Base-by-base conservation (phyloP, 768 basidiomycete species). In the Dioszegia aurantiaca region DNA sequence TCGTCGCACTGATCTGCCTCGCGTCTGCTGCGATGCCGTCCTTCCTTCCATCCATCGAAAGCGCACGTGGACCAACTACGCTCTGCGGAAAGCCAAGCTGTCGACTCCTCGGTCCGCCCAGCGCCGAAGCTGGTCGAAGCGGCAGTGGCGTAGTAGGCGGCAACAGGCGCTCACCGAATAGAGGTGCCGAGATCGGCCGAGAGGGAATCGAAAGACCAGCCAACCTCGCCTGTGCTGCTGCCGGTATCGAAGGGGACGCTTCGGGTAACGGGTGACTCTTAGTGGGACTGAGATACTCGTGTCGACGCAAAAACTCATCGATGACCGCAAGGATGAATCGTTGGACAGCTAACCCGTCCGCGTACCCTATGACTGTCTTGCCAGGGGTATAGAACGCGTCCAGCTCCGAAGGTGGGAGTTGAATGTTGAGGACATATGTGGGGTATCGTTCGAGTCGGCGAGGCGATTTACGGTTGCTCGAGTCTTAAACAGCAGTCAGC, bases 401-500 rank as follows among this genome's bases (percentile, higher is more conserved):
- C 9, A 95, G 79, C 26, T 85, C 79, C 24, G 79, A 77, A 2
- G 84, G 77, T 42, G 89, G 85, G 19, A 92, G 77, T 9, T 78
- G 80, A 58, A 98, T 70, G 69, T 89, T 85, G 45, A 98, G 79
- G 44, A 91, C 86, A 73, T 88, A 97, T 59, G 91, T 84, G 4
- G 91, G 85, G 73, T 83, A 84, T 75, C 85, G 85, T 69, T 90
- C 89, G 23, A 78, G 75, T 77, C 88, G 90, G 39, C 87, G 84
- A 30, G 90, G 88, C 31, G 90, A 87, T 31, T 87, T 82, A 59
- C 88, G 83, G 42, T 69, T 69, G 48, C 78, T 87, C 63, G 48
- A 27, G 33, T 19, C 12, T 57, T 10, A 42, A 48, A n/a, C 11
- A 9, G 10, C 11, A 9, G 8, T 52, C 30, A 4, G 17, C 46